Evolutionary conservation across 208 protist species (phyloP), one percentile per base, ranked within the genome.

Genomic region (Crithidia sp.): DNA sequence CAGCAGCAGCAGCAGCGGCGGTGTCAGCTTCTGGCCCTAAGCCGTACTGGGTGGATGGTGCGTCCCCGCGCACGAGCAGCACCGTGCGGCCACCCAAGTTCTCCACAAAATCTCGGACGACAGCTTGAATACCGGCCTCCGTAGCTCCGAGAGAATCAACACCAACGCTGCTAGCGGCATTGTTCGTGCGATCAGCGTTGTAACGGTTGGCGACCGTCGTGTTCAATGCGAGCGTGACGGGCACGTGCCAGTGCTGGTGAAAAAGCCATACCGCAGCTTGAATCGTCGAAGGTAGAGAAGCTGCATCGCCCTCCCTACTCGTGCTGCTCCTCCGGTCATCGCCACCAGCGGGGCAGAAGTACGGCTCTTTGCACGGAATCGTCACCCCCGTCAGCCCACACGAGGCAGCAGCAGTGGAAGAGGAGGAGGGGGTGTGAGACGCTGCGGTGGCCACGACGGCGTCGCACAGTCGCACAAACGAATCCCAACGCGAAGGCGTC

Each of bases 11-110:
- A 13, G 36, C 8, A 13, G 56, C 7, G 36, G 7, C 56, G 6
- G 3, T 3, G 0, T 61, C 5, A 13, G 17, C 17, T 16, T 4
- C 4, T 4, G 19, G 17, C 0, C 4, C 40, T 19, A 14, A 14
- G 12, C 53, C 70, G 28, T 53, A 72, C 47, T 64, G 70, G 0
- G 54, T 37, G 12, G 57, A 47, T 9, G 70, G 49, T 13, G 64
- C 47, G 39, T 85, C 83, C 10, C 79, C 79, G 36, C 83, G 75
- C 57, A 88, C 72, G 7, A 81, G 61, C 10, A 88, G 55, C 39
- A 88, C 36, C 12, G 45, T 40, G 3, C 61, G n/a, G 28, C 83
- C 74, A 10, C 76, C 76, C 0, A 63, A 55, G 9, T 4, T 13
- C 19, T 39, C 44, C 14, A 76, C 58, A 36, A 67, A 60, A 37